These are phyloP conservation scores for Cyphellophora europaea DNA, from an alignment of 2,329 filamentous ascomycete genomes.

Conservation along the genomic window DNA sequence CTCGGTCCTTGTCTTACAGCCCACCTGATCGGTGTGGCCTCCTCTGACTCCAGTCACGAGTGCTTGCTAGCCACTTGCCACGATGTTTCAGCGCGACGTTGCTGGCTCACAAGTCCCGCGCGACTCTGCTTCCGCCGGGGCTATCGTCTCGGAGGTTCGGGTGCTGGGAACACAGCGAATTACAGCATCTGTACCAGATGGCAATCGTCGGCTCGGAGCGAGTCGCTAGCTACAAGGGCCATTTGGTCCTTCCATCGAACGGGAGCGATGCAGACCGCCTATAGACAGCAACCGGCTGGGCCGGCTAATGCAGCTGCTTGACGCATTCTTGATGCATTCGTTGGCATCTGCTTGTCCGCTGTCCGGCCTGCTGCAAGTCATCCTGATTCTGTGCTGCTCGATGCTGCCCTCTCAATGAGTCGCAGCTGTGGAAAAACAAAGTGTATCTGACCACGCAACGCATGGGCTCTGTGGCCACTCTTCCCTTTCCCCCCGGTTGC, in stretches of 20 bases:
- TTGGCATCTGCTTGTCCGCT: conserved; percentile 12
- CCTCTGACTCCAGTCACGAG: too few species aligned
- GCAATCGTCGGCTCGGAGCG: conserved; percentile 1
- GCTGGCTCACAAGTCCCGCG: too few species aligned
- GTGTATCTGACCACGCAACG: too few species aligned
- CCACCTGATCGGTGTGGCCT: neutral
- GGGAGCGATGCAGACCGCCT: conserved; percentile 2
- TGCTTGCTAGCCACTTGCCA: too few species aligned
- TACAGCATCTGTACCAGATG: too few species aligned
- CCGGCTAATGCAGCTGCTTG: conserved; percentile 16
- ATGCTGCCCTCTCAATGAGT: too few species aligned
- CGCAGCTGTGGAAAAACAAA: too few species aligned
- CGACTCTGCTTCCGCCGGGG: too few species aligned
- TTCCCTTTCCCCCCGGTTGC: neutral
- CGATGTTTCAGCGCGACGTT: too few species aligned
- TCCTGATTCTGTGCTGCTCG: conserved; percentile 3
- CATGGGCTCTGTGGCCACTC: neutral
- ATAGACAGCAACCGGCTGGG: neutral
- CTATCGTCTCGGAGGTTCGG: too few species aligned
- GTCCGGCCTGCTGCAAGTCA: conserved; percentile 12
- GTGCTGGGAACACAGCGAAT: too few species aligned
- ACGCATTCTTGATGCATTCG: conserved; percentile 12
- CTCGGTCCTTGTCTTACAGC: too few species aligned
- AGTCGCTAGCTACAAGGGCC: neutral
- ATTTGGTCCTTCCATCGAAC: neutral